A percentile compares a stretch with the other conserved stretches of the same genome.
Evolutionary conservation across 2,329 filamentous ascomycete species (phyloP).

Genomic region (Alternaria burnsii): DNA sequence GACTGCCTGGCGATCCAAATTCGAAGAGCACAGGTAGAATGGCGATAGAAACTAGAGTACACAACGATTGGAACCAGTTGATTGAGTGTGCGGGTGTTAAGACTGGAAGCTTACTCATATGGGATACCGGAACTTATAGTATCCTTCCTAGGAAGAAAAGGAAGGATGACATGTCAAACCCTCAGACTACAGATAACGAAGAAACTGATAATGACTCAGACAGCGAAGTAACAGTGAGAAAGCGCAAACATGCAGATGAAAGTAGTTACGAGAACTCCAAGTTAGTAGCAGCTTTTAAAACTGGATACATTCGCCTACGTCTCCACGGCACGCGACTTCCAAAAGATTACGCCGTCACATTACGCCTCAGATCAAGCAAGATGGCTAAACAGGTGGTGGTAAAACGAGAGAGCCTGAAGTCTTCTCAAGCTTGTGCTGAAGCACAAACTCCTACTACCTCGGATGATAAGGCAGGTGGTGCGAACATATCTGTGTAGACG

Average conservation of each 20-base stretch:
- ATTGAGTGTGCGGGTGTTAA: constrained; percentile 55
- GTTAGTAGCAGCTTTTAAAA: constrained; percentile 51
- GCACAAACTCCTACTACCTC: neutral
- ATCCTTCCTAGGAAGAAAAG: constrained; percentile 39
- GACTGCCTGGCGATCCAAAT: constrained; percentile 54
- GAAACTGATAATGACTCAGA: neutral
- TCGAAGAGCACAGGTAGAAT: constrained; percentile 52
- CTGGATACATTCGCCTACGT: constrained; percentile 52
- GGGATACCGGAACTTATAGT: constrained; percentile 57
- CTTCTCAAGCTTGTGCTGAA: neutral
- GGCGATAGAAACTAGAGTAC: constrained; percentile 57
- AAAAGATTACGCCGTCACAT: constrained; percentile 50
- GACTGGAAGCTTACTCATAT: constrained; percentile 56
- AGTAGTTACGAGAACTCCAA: constrained; percentile 45
- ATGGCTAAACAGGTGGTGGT: neutral
- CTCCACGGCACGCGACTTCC: constrained; percentile 53
- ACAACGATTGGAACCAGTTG: constrained; percentile 57
- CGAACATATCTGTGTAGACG: neutral
- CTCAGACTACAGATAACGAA: neutral
- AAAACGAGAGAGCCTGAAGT: neutral
- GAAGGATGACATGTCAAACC: constrained; percentile 21
- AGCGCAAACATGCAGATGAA: neutral
- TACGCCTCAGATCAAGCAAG: constrained; percentile 41
- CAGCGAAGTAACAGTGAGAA: neutral
- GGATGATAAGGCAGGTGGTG: neutral